phyloP scores from a whole-genome alignment of 2,329 filamentous ascomycete genomes.

The Botrytis fragariae region DNA sequence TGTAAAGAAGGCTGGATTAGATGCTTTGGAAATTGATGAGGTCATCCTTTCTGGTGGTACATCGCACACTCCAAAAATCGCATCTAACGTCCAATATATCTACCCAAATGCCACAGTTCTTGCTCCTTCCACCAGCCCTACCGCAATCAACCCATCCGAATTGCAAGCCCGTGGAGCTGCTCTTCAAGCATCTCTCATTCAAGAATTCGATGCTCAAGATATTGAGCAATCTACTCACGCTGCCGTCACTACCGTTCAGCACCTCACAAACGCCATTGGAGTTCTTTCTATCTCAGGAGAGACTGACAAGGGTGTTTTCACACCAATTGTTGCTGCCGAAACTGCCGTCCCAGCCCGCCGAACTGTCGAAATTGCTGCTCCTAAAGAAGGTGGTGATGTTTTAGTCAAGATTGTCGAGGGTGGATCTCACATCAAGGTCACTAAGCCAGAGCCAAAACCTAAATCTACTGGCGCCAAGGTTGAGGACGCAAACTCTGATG shows the following conservation, averaged over 20 bases:
- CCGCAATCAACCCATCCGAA: slow-evolving; percentile 91
- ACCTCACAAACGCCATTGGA: slow-evolving; percentile 85
- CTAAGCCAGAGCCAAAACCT: slow-evolving; percentile 76
- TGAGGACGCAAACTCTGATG: slow-evolving; percentile 55
- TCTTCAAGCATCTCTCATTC: slow-evolving; percentile 89
- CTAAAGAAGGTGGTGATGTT: slow-evolving; percentile 81
- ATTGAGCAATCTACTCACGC: slow-evolving; percentile 96
- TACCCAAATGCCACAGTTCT: slow-evolving; percentile 83
- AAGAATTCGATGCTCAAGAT: slow-evolving; percentile 90
- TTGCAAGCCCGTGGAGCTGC: slow-evolving; percentile 85
- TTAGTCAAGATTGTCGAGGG: slow-evolving; percentile 88
- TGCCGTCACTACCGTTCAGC: slow-evolving; percentile 89
- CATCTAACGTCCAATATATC: slow-evolving; percentile 70
- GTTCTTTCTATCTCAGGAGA: slow-evolving; percentile 66
- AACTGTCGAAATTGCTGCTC: slow-evolving; percentile 72
- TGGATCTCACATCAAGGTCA: slow-evolving; percentile 86
- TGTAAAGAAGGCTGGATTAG: slow-evolving; percentile 87
- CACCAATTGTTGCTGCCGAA: slow-evolving; percentile 77
- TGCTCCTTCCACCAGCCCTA: slow-evolving; percentile 74
- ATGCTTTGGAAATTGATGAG: slow-evolving; percentile 90
- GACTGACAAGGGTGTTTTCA: slow-evolving; percentile 66
- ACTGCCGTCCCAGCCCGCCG: slow-evolving; percentile 88
- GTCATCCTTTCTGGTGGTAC: slow-evolving; percentile 91
- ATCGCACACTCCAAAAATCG: slow-evolving; percentile 91
- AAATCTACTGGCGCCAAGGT: slow-evolving; percentile 61